Base-by-base conservation (phyloP, 805 yeast species). In the Candida nonsorbophila region DNA sequence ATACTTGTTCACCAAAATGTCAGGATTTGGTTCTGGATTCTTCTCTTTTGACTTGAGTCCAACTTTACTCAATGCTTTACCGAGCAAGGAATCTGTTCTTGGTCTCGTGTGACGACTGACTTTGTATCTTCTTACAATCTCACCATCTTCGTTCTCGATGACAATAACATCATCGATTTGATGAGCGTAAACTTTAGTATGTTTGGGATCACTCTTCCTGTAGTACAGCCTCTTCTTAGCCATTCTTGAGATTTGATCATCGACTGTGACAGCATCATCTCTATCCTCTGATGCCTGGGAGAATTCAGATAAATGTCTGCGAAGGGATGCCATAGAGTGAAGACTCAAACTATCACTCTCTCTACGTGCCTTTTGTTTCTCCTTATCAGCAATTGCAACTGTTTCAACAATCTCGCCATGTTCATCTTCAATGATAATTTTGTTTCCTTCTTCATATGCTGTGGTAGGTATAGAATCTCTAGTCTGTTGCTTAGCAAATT, bases 101-200 rank as follows among this genome's bases (percentile, higher is more conserved):
- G 51, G 40, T 40, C 70, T 52, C 7, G 8, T 14, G 41, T 78
- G 85, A 3, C 74, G 70, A 44, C 79, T 84, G 29, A 88, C 78
- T 44, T 64, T 72, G 56, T 87, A 90, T 30, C 95, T 69, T 47
- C 95, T 77, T 25, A 92, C 64, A 32, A 92, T 75, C 44, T 90
- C 97, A 40, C 97, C 98, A 8, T 88, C 95, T 25, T 75, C 84
- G 46, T 87, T 84, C 54, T 90, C 98, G 33, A 92, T 80, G 34
- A 86, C 69, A 31, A 92, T 72, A 35, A 77, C 67, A 45, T 85
- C 78, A 48, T 80, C 92, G 22, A 84, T 67, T 53, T 81, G 83
- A 54, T 79, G 90, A 1, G 96, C 97, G 55, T 62, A 75, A 42
- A 61, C 77, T 49, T 58, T 56, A 14, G 48, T 61, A 42, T 45